Evolutionary conservation across 2,329 filamentous ascomycete species (phyloP).

Genomic region (Talaromyces pinophilus): DNA sequence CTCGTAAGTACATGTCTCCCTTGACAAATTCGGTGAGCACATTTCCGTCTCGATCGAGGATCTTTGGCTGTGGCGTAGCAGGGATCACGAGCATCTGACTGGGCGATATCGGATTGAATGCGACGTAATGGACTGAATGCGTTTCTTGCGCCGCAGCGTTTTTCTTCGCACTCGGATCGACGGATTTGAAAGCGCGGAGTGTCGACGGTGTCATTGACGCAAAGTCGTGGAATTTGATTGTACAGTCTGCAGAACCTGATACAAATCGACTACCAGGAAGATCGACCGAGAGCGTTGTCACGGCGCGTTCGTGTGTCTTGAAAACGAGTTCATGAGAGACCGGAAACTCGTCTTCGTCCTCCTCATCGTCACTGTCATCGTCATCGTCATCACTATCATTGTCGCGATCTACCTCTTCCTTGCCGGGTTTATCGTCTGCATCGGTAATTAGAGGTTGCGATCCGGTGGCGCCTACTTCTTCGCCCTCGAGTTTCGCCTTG

Average conservation of each 20-base stretch:
- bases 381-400: constrained; percentile 51
- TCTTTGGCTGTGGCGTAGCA: constrained; percentile 84
- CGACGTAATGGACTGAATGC: constrained; percentile 81
- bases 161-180: constrained; percentile 83
- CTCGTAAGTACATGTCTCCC: constrained; percentile 95
- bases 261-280: constrained; percentile 80
- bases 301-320: constrained; percentile 85
- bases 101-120: constrained; percentile 82
- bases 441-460: constrained; percentile 16
- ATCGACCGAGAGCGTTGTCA: constrained; percentile 83
- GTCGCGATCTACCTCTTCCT: constrained; percentile 31
- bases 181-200: constrained; percentile 85
- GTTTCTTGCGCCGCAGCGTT: constrained; percentile 71
- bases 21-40: constrained; percentile 86
- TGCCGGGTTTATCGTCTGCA: constrained; percentile 28
- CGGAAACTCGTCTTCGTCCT: constrained; percentile 85
- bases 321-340: constrained; percentile 90
- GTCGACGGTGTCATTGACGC: constrained; percentile 94
- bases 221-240: constrained; percentile 91
- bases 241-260: constrained; percentile 89
- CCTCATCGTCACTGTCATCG: constrained; percentile 61
- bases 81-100: constrained; percentile 82
- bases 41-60: constrained; percentile 86
- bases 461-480: not conserved
- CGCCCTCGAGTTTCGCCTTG: constrained; percentile 35